Percentiles rank a stretch among this genome's conserved stretches.
These are phyloP conservation scores for Aspergillus pseudotamarii DNA, from an alignment of 2,329 filamentous ascomycete species.

Conservation along the genomic window DNA sequence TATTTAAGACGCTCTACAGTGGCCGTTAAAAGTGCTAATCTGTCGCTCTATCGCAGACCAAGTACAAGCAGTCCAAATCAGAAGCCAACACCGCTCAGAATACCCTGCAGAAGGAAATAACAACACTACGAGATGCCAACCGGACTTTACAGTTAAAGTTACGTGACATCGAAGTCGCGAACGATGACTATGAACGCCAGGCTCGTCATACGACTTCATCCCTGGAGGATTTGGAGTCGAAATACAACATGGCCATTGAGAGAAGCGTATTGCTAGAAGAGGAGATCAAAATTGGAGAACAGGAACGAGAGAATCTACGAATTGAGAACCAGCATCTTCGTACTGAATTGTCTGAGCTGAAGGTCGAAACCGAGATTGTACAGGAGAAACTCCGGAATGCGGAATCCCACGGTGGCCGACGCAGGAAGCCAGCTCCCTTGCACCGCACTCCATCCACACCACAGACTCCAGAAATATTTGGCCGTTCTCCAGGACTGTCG, in stretches of 20 bases:
- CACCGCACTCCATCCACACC: constrained; percentile 52
- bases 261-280: constrained; percentile 91
- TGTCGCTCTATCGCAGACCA: constrained; percentile 62
- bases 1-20: not conserved
- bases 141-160: constrained; percentile 79
- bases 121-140: constrained; percentile 80
- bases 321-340: constrained; percentile 89
- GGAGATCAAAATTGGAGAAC: constrained; percentile 86
- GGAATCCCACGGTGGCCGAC: constrained; percentile 54
- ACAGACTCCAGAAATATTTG: constrained; percentile 71
- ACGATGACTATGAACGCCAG: constrained; percentile 97
- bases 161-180: constrained; percentile 94
- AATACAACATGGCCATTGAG: constrained; percentile 94
- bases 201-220: constrained; percentile 94
- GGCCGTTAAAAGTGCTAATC: constrained; percentile 8
- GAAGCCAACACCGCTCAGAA: constrained; percentile 86
- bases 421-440: constrained; percentile 55
- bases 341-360: constrained; percentile 89
- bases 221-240: constrained; percentile 93
- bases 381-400: constrained; percentile 87
- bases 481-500: constrained; percentile 76
- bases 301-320: constrained; percentile 83
- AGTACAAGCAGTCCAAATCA: constrained; percentile 91
- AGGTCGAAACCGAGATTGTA: constrained; percentile 91
- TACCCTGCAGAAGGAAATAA: constrained; percentile 92